Base-by-base conservation (phyloP, 805 yeast species). In the Wickerhamia fluorescens region DNA sequence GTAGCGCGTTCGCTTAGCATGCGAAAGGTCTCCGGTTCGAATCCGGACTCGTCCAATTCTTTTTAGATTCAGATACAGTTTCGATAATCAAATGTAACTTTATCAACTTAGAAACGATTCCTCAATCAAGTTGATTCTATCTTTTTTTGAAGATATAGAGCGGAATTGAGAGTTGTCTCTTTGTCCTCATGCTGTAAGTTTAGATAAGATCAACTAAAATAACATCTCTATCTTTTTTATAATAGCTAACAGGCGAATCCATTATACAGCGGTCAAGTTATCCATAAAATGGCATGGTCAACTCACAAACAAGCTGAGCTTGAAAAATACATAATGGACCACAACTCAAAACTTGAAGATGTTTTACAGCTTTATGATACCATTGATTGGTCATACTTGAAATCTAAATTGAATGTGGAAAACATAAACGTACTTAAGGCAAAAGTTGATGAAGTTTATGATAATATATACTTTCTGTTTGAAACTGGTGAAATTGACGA, bases 1-100 rank as follows among this genome's bases (percentile, higher is more conserved):
- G 66, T 59, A 59, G 66, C 66, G 66, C 65, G 66, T 58, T 57
- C 65, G 53, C 66, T 59, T 59, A 56, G 66, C 66, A 59, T 59
- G 66, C 56, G 66, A 58, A 59, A 59, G 66, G 66, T 59, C 66
- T 58, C 62, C 56, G 65, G 66, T 59, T 54, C 60, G 60, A 53
- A 54, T 53, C 60, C 57, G 51, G 56, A 51, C 58, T 53, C 60
- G 60, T 54, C 60, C 60, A 54, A 44, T 41, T 23, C 7, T 35
- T 42, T 44, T 51, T 46, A 24, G 10, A 15, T 23, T 10, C n/a
- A n/a, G n/a, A n/a, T n/a, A n/a, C n/a, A n/a, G n/a, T n/a, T n/a
- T n/a, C n/a, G n/a, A n/a, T n/a, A n/a, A n/a, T n/a, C n/a, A n/a
- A n/a, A n/a, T n/a, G n/a, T n/a, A n/a, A n/a, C n/a, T n/a, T n/a